Evolutionary conservation across 2,329 filamentous ascomycete species (phyloP).

Genomic region (Paraconiothyrium brasiliense): DNA sequence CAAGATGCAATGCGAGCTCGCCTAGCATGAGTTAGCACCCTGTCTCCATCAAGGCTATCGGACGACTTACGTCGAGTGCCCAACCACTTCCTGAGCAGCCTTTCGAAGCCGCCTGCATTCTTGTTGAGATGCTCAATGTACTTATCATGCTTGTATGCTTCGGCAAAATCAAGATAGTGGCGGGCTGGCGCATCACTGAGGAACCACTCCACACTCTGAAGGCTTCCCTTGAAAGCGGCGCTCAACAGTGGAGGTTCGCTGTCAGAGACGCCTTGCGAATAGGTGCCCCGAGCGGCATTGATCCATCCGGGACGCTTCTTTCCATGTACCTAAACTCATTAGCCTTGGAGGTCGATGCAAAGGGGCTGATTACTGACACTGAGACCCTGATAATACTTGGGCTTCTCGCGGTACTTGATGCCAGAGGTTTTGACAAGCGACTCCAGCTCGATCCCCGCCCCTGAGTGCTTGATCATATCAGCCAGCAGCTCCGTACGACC

Average conservation of each 20-base stretch:
- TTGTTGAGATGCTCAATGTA: conserved; percentile 70
- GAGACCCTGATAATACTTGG: conserved; percentile 79
- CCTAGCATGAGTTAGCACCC: conserved; percentile 52
- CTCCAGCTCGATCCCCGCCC: conserved; percentile 74
- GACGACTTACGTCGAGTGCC: conserved; percentile 63
- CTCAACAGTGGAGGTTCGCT: conserved; percentile 68
- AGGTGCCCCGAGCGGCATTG: conserved; percentile 62
- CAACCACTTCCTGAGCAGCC: conserved; percentile 70
- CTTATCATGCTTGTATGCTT: conserved; percentile 67
- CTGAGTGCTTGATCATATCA: conserved; percentile 71
- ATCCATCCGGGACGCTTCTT: conserved; percentile 81
- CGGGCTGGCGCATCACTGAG: conserved; percentile 74
- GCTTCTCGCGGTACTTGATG: conserved; percentile 69
- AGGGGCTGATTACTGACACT: conserved; percentile 52
- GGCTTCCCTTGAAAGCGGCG: conserved; percentile 64
- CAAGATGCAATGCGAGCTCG: conserved; percentile 73
- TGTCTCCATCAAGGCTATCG: not conserved
- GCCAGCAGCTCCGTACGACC: conserved; percentile 67
- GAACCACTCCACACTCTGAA: conserved; percentile 81
- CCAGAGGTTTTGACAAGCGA: conserved; percentile 72
- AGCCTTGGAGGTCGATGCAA: not conserved
- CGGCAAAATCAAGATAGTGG: conserved; percentile 74
- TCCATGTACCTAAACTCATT: conserved; percentile 64
- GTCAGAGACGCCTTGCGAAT: conserved; percentile 25
- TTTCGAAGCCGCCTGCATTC: conserved; percentile 70